Evolutionary conservation across 768 basidiomycete genomes (phyloP).

Genomic region (Tulasnella sp.): DNA sequence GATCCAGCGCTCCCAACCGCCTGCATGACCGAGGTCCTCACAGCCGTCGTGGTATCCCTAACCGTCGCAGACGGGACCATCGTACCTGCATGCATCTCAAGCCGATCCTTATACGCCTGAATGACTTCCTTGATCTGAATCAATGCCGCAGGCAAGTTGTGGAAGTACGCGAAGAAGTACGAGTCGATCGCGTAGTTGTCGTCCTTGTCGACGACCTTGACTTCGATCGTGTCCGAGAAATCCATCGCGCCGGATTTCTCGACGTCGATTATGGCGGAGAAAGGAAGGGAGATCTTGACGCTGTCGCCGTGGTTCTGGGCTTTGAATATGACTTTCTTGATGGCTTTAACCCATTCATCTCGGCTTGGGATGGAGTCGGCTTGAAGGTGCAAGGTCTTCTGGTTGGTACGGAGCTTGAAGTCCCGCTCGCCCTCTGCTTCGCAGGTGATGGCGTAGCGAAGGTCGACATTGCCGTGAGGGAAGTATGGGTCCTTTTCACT

Average conservation of each 20-base stretch:
- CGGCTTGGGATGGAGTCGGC: constrained; percentile 82
- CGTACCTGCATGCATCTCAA: constrained; percentile 7
- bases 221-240: constrained; percentile 94
- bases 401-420: constrained; percentile 81
- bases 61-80: constrained; percentile 13
- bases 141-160: constrained; percentile 73
- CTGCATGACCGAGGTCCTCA: neutral
- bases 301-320: constrained; percentile 95
- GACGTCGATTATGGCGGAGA: constrained; percentile 84
- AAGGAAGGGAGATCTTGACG: constrained; percentile 97
- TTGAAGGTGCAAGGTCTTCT: constrained; percentile 69
- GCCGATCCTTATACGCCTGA: constrained; percentile 45
- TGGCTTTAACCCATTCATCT: constrained; percentile 95
- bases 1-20: neutral
- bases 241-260: constrained; percentile 89
- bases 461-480: constrained; percentile 91
- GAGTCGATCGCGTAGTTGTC: constrained; percentile 78
- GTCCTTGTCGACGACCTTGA: constrained; percentile 72
- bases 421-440: constrained; percentile 77
- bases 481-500: constrained; percentile 88
- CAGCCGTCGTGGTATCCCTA: constrained; percentile 42
- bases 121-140: constrained; percentile 82
- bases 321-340: constrained; percentile 91
- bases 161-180: constrained; percentile 95
- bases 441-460: constrained; percentile 90